Evolutionary conservation across 768 basidiomycete species (phyloP), one percentile per base, ranked within the genome.

Genomic region (Tricholoma sp.): DNA sequence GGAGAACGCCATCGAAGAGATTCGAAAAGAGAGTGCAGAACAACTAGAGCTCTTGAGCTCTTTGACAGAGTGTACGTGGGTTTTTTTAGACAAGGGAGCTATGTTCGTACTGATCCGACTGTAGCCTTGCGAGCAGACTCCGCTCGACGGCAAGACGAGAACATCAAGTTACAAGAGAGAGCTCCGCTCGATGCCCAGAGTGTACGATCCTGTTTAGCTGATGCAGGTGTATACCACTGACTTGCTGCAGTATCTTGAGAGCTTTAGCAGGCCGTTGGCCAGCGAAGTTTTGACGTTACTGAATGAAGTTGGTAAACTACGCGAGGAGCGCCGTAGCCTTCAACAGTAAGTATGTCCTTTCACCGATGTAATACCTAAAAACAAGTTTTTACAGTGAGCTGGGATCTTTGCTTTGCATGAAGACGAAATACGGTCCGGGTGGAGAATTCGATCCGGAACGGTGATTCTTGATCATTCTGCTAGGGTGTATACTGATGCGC

Each of bases 381-480:
- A 24, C 57, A 13, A 0, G 6, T 24, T 24, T 44, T 36, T 59
- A 9, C 59, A 91, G 91, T 62, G 89, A 92, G 75, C 76, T 94
- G 53, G 91, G 88, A 24, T 81, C 77, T 55, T 74, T 94, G 28
- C 69, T 92, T 57, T 75, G 76, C 61, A 76, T 87, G 77, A 84
- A 82, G 68, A 78, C 88, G 41, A 88, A 88, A 66, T 89, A 91
- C 60, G 86, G 85, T 3, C 84, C 89, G 15, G 90, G 89, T 54
- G 91, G 91, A 51, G 86, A 90, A 67, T 94, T 88, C 65, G 86
- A 91, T 63, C 80, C 86, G 6, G 84, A 89, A 13, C 92, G 91
- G 91, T 84, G 33, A 59, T 72, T 66, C 3, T 6, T 15, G 9
- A 17, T 7, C 11, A 45, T 45, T 42, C 20, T 24, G 20, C 20